Conservation (phyloP, 495 filamentous ascomycete species). For the Trichoderma virens region DNA sequence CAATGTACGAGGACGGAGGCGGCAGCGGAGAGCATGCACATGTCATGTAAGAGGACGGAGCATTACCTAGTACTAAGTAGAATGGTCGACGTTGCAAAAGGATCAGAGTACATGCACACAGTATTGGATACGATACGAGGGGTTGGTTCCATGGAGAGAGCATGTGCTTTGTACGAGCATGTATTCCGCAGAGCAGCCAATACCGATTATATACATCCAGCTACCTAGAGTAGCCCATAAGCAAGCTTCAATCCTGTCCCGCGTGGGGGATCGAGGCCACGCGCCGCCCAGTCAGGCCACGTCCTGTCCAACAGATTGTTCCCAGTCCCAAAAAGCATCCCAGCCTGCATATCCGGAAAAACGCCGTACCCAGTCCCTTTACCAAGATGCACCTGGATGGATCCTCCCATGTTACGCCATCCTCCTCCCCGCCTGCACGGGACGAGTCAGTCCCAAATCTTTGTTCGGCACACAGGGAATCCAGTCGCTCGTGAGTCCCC, state of each 20-base stretch:
- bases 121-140: too few species aligned
- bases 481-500: neutral
- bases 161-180: too few species aligned
- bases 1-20: too few species aligned
- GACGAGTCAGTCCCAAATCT: neutral
- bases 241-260: neutral
- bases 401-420: constrained; percentile 1
- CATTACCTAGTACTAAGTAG: too few species aligned
- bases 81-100: too few species aligned
- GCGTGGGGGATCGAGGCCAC: neutral
- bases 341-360: neutral
- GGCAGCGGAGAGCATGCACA: too few species aligned
- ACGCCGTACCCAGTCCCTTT: neutral
- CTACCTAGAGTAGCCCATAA: too few species aligned
- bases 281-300: neutral
- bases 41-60: too few species aligned
- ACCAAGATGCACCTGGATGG: neutral
- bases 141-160: too few species aligned
- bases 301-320: neutral
- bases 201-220: too few species aligned
- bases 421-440: neutral
- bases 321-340: neutral
- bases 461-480: neutral
- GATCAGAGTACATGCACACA: too few species aligned
- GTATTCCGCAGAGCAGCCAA: too few species aligned